Conservation (phyloP, 768 basidiomycete species). For the Agrocybe pediades region DNA sequence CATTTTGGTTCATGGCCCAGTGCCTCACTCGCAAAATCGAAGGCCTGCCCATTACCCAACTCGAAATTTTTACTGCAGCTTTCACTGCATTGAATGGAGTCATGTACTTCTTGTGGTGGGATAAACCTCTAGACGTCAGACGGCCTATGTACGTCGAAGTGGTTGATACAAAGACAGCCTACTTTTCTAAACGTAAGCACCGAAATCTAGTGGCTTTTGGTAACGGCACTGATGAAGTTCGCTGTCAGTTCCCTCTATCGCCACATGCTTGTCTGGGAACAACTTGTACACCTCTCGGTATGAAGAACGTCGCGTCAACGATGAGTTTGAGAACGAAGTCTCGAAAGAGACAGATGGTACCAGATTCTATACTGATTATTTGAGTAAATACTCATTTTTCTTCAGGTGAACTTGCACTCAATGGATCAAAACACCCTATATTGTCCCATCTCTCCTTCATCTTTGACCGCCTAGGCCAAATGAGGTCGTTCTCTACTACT, state of each 20-base stretch:
- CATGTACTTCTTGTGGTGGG: slow-evolving; percentile 35
- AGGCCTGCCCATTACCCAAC: slow-evolving; percentile 28
- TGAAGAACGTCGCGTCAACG: too few relatives aligned
- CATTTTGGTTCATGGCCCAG: slow-evolving; percentile 33
- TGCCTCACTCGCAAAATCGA: slow-evolving; percentile 22
- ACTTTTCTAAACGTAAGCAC: background rate
- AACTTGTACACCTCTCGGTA: background rate
- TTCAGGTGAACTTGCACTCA: background rate
- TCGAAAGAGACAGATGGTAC: background rate
- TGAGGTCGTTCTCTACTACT: background rate
- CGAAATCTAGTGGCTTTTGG: background rate
- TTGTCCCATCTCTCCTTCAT: too few relatives aligned
- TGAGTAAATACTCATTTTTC: background rate
- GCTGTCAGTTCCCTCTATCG: background rate
- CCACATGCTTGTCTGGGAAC: background rate
- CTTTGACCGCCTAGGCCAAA: background rate
- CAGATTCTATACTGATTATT: background rate
- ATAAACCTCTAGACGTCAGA: slow-evolving; percentile 9
- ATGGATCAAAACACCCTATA: too few relatives aligned
- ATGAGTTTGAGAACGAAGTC: too few relatives aligned
- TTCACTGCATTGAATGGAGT: slow-evolving; percentile 28
- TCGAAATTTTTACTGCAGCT: slow-evolving; percentile 34
- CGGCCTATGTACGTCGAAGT: background rate
- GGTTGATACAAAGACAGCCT: background rate
- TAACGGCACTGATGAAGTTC: background rate